phyloP scores from a whole-genome alignment of 2,329 filamentous ascomycete genomes.

The Neopestalotiopsis sp. region DNA sequence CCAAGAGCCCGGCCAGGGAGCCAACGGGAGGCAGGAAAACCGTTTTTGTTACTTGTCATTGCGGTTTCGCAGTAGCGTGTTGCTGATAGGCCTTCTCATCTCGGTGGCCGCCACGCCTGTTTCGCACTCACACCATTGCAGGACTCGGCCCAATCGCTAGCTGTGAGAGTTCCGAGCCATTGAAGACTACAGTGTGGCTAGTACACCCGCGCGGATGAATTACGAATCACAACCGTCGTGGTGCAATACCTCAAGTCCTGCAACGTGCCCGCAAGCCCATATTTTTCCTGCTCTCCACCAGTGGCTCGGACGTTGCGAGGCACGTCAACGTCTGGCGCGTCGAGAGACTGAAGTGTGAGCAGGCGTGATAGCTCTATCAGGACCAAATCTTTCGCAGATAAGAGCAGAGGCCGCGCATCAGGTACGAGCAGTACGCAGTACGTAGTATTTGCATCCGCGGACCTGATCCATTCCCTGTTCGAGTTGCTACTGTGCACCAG shows the following conservation, averaged over 20 bases:
- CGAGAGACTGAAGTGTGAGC: constrained; percentile 3
- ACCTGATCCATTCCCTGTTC: neutral
- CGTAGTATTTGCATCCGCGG: constrained; percentile 5
- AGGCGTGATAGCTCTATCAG: constrained; percentile 18
- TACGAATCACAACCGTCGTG: constrained; percentile 25
- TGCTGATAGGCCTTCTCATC: constrained; percentile 12
- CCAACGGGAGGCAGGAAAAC: neutral
- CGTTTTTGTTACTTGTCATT: neutral
- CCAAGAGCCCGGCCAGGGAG: neutral
- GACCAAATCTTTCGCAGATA: constrained; percentile 23
- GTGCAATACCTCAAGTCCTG: constrained; percentile 22
- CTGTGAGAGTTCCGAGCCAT: constrained; percentile 24
- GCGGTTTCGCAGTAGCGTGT: neutral
- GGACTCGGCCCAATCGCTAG: constrained; percentile 14
- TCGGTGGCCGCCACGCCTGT: constrained; percentile 19
- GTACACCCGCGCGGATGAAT: constrained; percentile 23
- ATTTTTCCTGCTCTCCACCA: constrained; percentile 15
- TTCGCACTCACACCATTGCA: constrained; percentile 28
- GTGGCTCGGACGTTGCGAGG: constrained; percentile 28
- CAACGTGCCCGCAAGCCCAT: constrained; percentile 25
- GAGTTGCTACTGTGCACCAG: neutral
- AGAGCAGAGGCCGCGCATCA: constrained; percentile 2
- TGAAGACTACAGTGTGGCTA: constrained; percentile 29
- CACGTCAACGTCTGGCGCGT: constrained; percentile 27
- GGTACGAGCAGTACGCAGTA: constrained; percentile 15